Conservation (phyloP, 164 flowering plant genomes). For the Amborella trichopoda region DNA sequence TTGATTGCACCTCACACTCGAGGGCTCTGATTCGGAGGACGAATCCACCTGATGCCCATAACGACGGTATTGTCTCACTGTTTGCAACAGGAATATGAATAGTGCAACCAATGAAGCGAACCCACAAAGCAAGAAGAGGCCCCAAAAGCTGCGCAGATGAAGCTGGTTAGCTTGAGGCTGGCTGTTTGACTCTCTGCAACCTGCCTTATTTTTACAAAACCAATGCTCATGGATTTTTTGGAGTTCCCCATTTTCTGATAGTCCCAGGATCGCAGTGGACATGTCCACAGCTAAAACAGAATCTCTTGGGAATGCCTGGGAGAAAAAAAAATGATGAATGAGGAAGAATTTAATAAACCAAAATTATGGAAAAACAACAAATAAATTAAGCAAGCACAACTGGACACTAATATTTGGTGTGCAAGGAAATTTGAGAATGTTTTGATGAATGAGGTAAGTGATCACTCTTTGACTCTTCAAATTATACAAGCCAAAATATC, state of each 20-base stretch:
- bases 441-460: background rate
- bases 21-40: no score
- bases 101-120: constrained; percentile 23
- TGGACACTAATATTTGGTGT: background rate
- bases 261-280: constrained; percentile 53
- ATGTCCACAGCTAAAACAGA: constrained; percentile 62
- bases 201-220: constrained; percentile 30
- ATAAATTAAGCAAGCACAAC: background rate
- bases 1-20: no score
- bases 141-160: constrained; percentile 54
- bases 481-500: no score
- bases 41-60: no score
- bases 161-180: constrained; percentile 35
- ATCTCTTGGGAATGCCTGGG: constrained; percentile 50
- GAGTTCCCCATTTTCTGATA: constrained; percentile 49
- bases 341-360: background rate
- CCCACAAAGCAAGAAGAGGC: constrained; percentile 53
- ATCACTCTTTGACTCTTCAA: no score
- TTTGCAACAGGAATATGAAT: constrained; percentile 31
- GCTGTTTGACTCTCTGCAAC: constrained; percentile 21
- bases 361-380: background rate
- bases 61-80: constrained; percentile 39
- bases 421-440: background rate
- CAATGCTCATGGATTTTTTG: constrained; percentile 37
- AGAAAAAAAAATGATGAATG: background rate